These are phyloP conservation scores for Hsuehochloa calcarea DNA, from an alignment of 176 grass and related monocot genomes.

Conservation along the genomic window DNA sequence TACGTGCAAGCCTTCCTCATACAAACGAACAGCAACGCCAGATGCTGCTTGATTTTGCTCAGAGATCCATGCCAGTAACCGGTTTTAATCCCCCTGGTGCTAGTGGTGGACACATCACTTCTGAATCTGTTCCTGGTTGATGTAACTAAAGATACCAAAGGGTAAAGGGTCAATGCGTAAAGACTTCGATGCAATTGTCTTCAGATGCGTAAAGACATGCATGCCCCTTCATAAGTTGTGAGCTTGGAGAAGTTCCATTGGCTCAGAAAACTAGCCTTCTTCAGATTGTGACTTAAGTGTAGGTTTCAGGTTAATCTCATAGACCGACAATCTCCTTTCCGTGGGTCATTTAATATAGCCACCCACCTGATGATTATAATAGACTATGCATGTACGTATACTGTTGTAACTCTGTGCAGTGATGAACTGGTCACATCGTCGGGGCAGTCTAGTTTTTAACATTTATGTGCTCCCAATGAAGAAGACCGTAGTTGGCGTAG, in stretches of 20 bases:
- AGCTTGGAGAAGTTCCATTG: conserved; percentile 48
- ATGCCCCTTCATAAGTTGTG: conserved; percentile 29
- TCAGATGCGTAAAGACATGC: conserved; percentile 36
- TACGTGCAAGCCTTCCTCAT: conserved; percentile 90
- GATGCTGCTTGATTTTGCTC: conserved; percentile 81
- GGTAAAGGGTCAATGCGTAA: background rate
- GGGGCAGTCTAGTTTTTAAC: conserved; percentile 51
- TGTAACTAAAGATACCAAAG: conserved; percentile 15
- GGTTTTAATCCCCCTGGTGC: conserved; percentile 57
- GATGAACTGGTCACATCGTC: conserved; percentile 39
- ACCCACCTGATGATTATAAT: conserved; percentile 43
- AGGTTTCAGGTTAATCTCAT: conserved; percentile 58
- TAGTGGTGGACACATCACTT: conserved; percentile 47
- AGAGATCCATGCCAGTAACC: conserved; percentile 66
- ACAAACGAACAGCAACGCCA: conserved; percentile 84
- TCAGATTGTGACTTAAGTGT: conserved; percentile 50
- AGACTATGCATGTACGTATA: conserved; percentile 51
- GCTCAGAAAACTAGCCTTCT: conserved; percentile 35
- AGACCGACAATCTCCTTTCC: conserved; percentile 26
- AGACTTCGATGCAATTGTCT: conserved; percentile 18
- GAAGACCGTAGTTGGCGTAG: conserved; percentile 34
- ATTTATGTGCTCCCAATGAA: conserved; percentile 31
- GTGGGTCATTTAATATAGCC: conserved; percentile 56
- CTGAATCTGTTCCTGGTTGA: conserved; percentile 89
- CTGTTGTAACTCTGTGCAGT: conserved; percentile 47